Conservation (phyloP, 225 moss, liverwort and hornwort species). For the Pleurozium schreberi region DNA sequence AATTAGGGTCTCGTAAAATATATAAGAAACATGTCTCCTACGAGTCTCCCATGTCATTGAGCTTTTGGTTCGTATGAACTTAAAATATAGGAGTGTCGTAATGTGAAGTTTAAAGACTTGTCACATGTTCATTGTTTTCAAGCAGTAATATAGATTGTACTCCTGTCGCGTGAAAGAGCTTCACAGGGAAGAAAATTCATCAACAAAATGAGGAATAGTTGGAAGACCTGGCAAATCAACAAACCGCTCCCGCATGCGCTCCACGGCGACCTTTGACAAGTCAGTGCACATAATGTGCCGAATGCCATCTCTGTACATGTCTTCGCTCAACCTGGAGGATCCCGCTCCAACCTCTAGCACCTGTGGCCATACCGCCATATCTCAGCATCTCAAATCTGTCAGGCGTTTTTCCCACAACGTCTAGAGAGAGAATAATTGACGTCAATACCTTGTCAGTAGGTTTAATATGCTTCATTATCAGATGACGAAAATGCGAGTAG, state of each 20-base stretch:
- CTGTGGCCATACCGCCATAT: conserved; percentile 9
- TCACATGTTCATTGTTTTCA: background rate
- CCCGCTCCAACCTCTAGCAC: conserved; percentile 88
- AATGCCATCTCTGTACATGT: conserved; percentile 78
- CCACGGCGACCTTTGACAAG: conserved; percentile 61
- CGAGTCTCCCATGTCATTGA: background rate
- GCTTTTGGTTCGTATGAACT: background rate
- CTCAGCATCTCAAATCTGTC: background rate
- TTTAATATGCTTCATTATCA: conserved; percentile 52
- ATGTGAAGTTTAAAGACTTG: background rate
- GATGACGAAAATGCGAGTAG: conserved; percentile 80
- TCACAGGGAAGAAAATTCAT: background rate
- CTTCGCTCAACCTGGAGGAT: conserved; percentile 68
- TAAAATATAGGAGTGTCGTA: background rate
- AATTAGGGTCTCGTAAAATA: background rate
- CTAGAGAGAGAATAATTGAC: background rate
- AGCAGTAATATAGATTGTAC: background rate
- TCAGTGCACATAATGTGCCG: conserved; percentile 67
- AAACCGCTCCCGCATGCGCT: conserved; percentile 50
- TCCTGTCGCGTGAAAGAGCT: background rate
- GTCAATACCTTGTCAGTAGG: conserved; percentile 50
- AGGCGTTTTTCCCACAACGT: background rate
- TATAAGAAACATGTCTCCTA: background rate
- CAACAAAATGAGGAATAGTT: background rate
- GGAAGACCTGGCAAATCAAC: conserved; percentile 22